These are phyloP conservation scores for Kwoniella shivajii DNA, from an alignment of 1,284 basidiomycete species.

Conservation along the genomic window DNA sequence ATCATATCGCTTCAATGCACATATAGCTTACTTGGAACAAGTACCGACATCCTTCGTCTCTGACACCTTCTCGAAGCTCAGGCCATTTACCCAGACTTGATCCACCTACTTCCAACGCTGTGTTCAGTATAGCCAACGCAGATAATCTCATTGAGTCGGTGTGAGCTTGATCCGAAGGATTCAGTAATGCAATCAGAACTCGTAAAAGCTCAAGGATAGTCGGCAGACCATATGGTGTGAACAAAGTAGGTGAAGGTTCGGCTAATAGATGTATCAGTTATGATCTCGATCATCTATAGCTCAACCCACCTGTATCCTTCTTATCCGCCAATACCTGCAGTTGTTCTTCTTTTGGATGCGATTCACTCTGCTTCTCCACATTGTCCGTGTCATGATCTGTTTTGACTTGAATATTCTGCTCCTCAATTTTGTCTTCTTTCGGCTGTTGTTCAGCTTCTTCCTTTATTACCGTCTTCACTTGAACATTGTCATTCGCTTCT, in stretches of 20 bases:
- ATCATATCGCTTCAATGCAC: no score
- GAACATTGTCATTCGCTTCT: constrained; percentile 31
- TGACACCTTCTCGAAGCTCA: constrained; percentile 52
- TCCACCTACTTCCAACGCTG: constrained; percentile 86
- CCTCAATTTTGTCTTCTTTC: constrained; percentile 9
- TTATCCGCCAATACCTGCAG: not conserved
- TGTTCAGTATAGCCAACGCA: constrained; percentile 82
- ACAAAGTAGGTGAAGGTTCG: constrained; percentile 23
- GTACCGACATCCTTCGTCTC: constrained; percentile 90
- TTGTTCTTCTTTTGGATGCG: not conserved
- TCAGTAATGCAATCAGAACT: constrained; percentile 91
- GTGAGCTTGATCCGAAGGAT: constrained; percentile 91
- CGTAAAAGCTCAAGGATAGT: constrained; percentile 91
- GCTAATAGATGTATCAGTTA: not conserved
- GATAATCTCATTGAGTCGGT: constrained; percentile 94
- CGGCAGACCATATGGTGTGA: constrained; percentile 75
- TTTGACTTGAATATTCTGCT: constrained; percentile 2
- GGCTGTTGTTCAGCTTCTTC: not conserved
- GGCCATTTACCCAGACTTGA: constrained; percentile 66
- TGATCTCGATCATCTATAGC: not conserved
- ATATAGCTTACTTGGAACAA: constrained; percentile 65
- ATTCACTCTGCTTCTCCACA: not conserved
- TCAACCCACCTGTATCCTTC: not conserved
- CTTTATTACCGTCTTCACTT: not conserved
- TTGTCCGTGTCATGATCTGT: not conserved